These are phyloP conservation scores for Salix viminalis DNA, from an alignment of 345 rosid species.

Conservation along the genomic window DNA sequence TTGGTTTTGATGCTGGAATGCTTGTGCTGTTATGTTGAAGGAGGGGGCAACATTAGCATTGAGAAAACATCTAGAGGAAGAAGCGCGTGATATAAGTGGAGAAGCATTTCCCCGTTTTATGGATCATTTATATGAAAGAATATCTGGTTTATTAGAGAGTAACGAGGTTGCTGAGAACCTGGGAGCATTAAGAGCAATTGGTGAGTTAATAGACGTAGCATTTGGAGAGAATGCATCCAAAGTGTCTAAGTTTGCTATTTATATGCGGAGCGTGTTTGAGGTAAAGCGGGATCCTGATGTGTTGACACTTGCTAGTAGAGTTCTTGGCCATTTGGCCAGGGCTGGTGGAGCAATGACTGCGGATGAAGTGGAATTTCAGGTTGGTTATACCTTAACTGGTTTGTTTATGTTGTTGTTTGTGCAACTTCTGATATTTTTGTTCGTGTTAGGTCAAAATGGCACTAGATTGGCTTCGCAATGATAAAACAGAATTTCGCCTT, in stretches of 20 bases:
- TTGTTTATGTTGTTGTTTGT: conserved; percentile 1
- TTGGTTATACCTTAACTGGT: conserved; percentile 20
- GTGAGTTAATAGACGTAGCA: conserved; percentile 84
- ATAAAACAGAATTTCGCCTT: conserved; percentile 80
- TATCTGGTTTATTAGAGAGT: conserved; percentile 64
- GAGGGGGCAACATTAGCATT: conserved; percentile 84
- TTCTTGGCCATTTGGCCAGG: conserved; percentile 95
- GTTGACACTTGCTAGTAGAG: conserved; percentile 85
- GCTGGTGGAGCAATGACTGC: conserved; percentile 99
- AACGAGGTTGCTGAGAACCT: conserved; percentile 76
- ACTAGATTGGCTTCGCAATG: conserved; percentile 85
- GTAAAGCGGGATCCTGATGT: conserved; percentile 79
- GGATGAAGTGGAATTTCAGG: conserved; percentile 97
- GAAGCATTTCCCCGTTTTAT: conserved; percentile 84
- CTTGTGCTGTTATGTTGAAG: conserved; percentile 26
- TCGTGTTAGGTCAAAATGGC: conserved; percentile 72
- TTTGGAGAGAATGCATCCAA: conserved; percentile 96
- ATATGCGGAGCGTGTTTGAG: conserved; percentile 73
- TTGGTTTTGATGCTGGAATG: conserved; percentile 6
- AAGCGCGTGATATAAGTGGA: conserved; percentile 77
- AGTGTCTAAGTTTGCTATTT: conserved; percentile 77
- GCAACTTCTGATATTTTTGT: conserved; percentile 1
- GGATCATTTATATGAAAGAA: conserved; percentile 81
- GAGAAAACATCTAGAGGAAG: conserved; percentile 81
- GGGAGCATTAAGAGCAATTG: conserved; percentile 89